These are phyloP conservation scores for Austroboletus olivaceoglutinosus DNA, from an alignment of 1,284 basidiomycete genomes.

Conservation along the genomic window DNA sequence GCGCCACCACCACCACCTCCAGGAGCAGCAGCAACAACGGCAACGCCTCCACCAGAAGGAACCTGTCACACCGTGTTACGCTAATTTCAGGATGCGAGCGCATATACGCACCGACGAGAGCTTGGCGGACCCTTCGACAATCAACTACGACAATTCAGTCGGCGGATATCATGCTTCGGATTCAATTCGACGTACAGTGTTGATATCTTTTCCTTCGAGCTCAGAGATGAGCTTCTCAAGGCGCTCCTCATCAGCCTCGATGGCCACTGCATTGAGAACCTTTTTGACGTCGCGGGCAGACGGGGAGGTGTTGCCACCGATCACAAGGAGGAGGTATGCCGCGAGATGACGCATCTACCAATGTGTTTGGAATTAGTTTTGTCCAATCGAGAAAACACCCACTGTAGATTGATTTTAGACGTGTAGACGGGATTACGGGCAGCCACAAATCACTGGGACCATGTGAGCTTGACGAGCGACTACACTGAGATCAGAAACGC, in stretches of 20 bases:
- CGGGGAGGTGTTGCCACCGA: slow-evolving; percentile 90
- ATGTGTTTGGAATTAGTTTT: slow-evolving; percentile 4
- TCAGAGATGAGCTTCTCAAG: slow-evolving; percentile 88
- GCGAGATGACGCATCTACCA: slow-evolving; percentile 93
- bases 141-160: slow-evolving; percentile 56
- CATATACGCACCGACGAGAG: slow-evolving; percentile 82
- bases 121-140: slow-evolving; percentile 90
- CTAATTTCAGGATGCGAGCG: slow-evolving; percentile 5
- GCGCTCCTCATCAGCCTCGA: slow-evolving; percentile 86
- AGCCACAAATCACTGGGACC: slow-evolving; percentile 82
- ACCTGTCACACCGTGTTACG: slow-evolving; percentile 47
- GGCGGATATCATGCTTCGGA: not conserved
- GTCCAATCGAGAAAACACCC: slow-evolving; percentile 13
- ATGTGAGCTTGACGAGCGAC: slow-evolving; percentile 1
- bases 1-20: slow-evolving; percentile 53
- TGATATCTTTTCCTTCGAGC: slow-evolving; percentile 90
- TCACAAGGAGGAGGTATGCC: slow-evolving; percentile 96
- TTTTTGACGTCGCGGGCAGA: slow-evolving; percentile 88
- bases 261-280: slow-evolving; percentile 84
- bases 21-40: slow-evolving; percentile 50
- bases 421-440: slow-evolving; percentile 48
- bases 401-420: slow-evolving; percentile 44
- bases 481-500: slow-evolving; percentile 14
- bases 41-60: slow-evolving; percentile 77
- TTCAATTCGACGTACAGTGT: slow-evolving; percentile 52